Percentiles rank a stretch among this genome's conserved stretches.
These are phyloP conservation scores for Neurospora sp. DNA, from an alignment of 495 filamentous ascomycete species.

Conservation along the genomic window DNA sequence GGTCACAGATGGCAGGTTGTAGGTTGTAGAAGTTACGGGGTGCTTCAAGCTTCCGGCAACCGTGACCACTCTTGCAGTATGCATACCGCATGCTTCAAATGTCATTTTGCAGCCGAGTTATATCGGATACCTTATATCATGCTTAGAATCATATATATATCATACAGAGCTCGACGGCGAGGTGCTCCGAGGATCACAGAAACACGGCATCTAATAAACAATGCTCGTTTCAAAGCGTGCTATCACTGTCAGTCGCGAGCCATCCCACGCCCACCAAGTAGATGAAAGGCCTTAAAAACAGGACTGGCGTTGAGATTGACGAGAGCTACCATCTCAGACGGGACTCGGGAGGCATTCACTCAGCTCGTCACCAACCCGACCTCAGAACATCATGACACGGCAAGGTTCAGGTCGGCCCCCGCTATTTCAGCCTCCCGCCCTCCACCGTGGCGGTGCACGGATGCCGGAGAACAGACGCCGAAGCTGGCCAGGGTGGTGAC, in stretches of 20 bases:
- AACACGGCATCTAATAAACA: neutral
- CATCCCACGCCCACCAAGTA: neutral
- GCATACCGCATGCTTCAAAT: neutral
- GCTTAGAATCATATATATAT: neutral
- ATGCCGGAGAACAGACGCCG: neutral
- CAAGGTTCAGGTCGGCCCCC: neutral
- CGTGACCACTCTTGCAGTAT: neutral
- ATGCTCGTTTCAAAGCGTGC: neutral
- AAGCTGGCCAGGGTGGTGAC: neutral
- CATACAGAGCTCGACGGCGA: neutral
- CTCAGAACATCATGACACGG: neutral
- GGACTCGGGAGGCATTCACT: neutral
- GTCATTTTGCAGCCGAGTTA: neutral
- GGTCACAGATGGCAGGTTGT: neutral
- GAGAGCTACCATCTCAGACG: neutral
- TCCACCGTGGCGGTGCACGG: conserved; percentile 7
- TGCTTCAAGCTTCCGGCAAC: neutral
- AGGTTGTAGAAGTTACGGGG: neutral
- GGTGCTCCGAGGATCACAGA: neutral
- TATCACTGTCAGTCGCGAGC: neutral
- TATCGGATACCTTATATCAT: neutral
- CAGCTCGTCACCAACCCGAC: neutral
- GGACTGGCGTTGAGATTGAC: neutral
- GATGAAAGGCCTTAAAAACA: neutral
- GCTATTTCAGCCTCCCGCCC: neutral